Evolutionary conservation across 2,329 filamentous ascomycete species (phyloP).

Genomic region (Penicillium digitatum): DNA sequence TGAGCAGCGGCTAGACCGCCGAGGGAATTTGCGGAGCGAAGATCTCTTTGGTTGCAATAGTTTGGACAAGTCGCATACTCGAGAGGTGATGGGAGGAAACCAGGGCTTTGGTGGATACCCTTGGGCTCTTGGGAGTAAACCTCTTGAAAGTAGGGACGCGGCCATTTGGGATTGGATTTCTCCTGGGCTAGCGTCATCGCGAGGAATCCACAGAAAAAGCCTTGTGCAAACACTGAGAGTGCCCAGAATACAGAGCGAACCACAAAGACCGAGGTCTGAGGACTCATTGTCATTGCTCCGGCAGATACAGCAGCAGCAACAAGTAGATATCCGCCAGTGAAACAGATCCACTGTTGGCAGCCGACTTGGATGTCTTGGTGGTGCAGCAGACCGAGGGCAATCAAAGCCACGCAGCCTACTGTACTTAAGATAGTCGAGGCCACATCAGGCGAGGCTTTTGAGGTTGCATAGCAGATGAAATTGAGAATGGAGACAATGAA

Average conservation of each 20-base stretch:
- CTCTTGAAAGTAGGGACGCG: conserved; percentile 23
- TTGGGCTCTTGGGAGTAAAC: conserved; percentile 25
- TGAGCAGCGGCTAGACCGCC: conserved; percentile 31
- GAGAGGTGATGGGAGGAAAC: conserved; percentile 10
- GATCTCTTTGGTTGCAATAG: conserved; percentile 23
- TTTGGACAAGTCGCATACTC: conserved; percentile 14
- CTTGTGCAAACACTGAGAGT: conserved; percentile 31
- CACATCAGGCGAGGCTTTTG: conserved; percentile 22
- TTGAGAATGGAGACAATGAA: conserved; percentile 29
- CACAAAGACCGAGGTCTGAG: conserved; percentile 24
- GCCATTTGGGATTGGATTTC: conserved; percentile 19
- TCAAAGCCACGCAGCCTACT: conserved; percentile 25
- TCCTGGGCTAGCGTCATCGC: conserved; percentile 14
- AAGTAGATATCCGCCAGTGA: conserved; percentile 25
- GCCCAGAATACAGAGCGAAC: conserved; percentile 39
- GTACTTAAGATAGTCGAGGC: conserved; percentile 25
- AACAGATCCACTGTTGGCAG: conserved; percentile 11
- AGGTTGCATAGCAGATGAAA: conserved; percentile 27
- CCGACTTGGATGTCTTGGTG: conserved; percentile 18
- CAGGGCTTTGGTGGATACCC: conserved; percentile 14
- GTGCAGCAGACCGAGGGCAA: conserved; percentile 18
- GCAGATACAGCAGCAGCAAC: conserved; percentile 26
- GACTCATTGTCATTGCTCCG: conserved; percentile 26
- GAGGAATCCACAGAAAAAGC: conserved; percentile 31
- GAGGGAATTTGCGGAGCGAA: conserved; percentile 27